Evolutionary conservation across 805 yeast species (phyloP).

Genomic region (Candida piceae): DNA sequence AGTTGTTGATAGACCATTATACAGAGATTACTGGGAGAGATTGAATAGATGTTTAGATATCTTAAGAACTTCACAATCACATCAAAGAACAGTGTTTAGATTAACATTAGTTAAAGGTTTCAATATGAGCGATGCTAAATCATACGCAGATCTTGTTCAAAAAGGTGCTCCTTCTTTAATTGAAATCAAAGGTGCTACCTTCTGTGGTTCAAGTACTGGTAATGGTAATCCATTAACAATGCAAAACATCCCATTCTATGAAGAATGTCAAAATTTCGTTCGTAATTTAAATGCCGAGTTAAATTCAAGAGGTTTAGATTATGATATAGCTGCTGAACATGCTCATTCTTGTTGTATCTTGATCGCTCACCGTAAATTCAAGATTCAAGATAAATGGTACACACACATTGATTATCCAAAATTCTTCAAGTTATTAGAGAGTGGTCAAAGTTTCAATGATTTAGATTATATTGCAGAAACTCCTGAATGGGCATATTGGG

Average conservation of each 20-base stretch:
- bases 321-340: slow-evolving; percentile 90
- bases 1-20: slow-evolving; percentile 82
- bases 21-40: slow-evolving; percentile 91
- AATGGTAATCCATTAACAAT: slow-evolving; percentile 87
- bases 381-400: slow-evolving; percentile 69
- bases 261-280: slow-evolving; percentile 80
- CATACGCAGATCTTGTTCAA: slow-evolving; percentile 83
- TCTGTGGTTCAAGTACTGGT: slow-evolving; percentile 82
- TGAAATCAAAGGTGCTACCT: slow-evolving; percentile 92
- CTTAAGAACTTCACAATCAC: slow-evolving; percentile 62
- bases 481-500: slow-evolving; percentile 90
- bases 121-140: slow-evolving; percentile 72
- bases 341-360: slow-evolving; percentile 92
- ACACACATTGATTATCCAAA: slow-evolving; percentile 82
- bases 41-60: slow-evolving; percentile 76
- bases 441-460: slow-evolving; percentile 66
- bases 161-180: slow-evolving; percentile 81
- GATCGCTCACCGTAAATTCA: slow-evolving; percentile 71
- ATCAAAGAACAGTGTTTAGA: slow-evolving; percentile 88
- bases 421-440: slow-evolving; percentile 61
- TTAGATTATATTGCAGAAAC: slow-evolving; percentile 78
- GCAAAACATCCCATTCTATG: slow-evolving; percentile 94
- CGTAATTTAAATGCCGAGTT: slow-evolving; percentile 56
- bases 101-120: slow-evolving; percentile 89
- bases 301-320: slow-evolving; percentile 58